Percentiles rank a stretch among this genome's conserved stretches.
phyloP scores from a whole-genome alignment of 441 rosid genomes.

The Euphorbia schlechtendalii region DNA sequence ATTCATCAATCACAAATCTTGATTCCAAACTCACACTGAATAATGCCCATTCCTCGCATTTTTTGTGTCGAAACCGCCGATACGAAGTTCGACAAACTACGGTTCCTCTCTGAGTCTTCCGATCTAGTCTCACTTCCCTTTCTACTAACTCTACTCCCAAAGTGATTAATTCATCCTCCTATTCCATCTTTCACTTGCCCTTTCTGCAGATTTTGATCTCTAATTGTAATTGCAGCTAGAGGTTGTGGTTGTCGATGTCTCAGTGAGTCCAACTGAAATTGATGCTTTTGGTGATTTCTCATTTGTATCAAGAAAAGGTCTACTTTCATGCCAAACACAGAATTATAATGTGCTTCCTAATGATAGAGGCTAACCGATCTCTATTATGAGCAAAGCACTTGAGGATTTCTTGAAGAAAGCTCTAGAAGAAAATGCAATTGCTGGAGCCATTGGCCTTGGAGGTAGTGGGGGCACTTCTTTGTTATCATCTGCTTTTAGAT shows the following conservation, averaged over 20 bases:
- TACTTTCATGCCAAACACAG: constrained; percentile 37
- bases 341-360: constrained; percentile 37
- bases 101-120: constrained; percentile 50
- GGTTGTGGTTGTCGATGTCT: constrained; percentile 74
- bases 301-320: constrained; percentile 46
- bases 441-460: constrained; percentile 75
- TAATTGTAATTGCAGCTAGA: constrained; percentile 37
- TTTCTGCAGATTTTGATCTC: too few relatives aligned
- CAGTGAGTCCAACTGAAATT: constrained; percentile 38
- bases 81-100: constrained; percentile 71
- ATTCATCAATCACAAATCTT: too few relatives aligned
- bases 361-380: constrained; percentile 72
- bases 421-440: constrained; percentile 33
- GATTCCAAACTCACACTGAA: too few relatives aligned
- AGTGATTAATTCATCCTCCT: constrained; percentile 31
- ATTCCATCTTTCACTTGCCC: neutral
- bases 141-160: constrained; percentile 35
- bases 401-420: constrained; percentile 41
- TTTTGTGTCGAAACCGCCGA: too few relatives aligned
- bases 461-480: constrained; percentile 90
- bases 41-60: too few relatives aligned
- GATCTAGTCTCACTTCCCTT: constrained; percentile 42
- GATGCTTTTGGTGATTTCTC: constrained; percentile 33
- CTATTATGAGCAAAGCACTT: constrained; percentile 61
- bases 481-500: constrained; percentile 57